phyloP scores from a whole-genome alignment of 148 eudicot genomes.

The Bassia scoparia region DNA sequence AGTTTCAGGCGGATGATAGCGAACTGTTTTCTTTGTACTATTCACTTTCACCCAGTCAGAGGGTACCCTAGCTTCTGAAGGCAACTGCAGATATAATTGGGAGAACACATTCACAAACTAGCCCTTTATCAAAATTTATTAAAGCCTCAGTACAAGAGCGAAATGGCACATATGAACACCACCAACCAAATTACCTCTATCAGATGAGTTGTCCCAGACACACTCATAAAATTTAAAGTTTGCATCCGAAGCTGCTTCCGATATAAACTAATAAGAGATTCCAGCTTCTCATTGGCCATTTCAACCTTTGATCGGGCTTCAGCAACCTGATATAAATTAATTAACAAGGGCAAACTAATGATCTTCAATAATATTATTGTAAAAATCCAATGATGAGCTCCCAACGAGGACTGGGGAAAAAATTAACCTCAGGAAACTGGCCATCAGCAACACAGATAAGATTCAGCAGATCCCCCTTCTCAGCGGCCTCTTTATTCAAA shows the following conservation, averaged over 20 bases:
- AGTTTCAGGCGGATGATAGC: conserved; percentile 94
- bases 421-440: conserved; percentile 62
- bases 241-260: conserved; percentile 66
- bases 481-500: conserved; percentile 85
- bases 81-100: conserved; percentile 50
- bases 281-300: conserved; percentile 58
- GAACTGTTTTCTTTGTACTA: conserved; percentile 86
- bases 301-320: conserved; percentile 50
- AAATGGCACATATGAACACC: not conserved
- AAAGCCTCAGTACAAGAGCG: too few relatives aligned
- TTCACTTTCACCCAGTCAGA: conserved; percentile 83
- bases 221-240: conserved; percentile 58
- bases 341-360: conserved; percentile 4
- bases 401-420: not conserved
- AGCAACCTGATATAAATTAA: conserved; percentile 43
- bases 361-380: not conserved
- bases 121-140: not conserved
- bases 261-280: conserved; percentile 52
- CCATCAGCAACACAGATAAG: conserved; percentile 55
- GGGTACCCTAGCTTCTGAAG: conserved; percentile 67
- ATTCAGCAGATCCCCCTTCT: conserved; percentile 56
- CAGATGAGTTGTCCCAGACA: conserved; percentile 77
- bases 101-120: not conserved
- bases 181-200: conserved; percentile 59
- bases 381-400: conserved; percentile 4